phyloP scores from a whole-genome alignment of 2,329 filamentous ascomycete species.

The Cercospora sp. region DNA sequence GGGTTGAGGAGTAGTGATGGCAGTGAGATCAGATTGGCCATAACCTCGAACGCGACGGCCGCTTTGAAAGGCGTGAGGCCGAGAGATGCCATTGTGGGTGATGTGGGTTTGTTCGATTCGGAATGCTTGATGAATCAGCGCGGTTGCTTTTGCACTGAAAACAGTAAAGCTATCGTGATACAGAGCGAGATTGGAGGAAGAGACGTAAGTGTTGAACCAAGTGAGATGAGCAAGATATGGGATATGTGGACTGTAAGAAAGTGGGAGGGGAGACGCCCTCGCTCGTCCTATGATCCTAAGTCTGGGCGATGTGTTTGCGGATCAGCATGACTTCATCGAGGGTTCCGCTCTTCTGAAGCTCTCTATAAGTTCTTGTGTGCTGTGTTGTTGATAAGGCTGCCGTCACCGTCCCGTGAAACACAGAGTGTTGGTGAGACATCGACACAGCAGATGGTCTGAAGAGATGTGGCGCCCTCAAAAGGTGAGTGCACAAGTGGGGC shows the following conservation, averaged over 20 bases:
- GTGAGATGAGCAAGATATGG: neutral
- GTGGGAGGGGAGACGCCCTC: neutral
- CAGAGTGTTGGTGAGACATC: too few relatives aligned
- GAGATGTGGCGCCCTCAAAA: too few relatives aligned
- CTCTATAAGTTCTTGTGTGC: neutral
- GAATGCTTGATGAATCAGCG: too few relatives aligned
- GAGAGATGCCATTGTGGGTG: slow-evolving; percentile 6
- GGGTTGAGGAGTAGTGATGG: slow-evolving; percentile 21
- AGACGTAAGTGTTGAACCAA: neutral
- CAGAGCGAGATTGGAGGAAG: neutral
- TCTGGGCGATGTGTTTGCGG: neutral
- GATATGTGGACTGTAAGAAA: neutral
- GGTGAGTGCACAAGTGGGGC: too few relatives aligned
- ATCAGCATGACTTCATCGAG: neutral
- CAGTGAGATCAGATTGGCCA: slow-evolving; percentile 9
- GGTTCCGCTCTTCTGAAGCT: neutral
- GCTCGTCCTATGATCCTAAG: neutral
- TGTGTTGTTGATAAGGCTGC: too few relatives aligned
- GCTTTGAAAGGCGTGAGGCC: slow-evolving; percentile 17
- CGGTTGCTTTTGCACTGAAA: too few relatives aligned
- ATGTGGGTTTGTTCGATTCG: too few relatives aligned
- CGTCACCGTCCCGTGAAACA: too few relatives aligned
- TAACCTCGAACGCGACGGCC: slow-evolving; percentile 17
- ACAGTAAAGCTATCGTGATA: too few relatives aligned
- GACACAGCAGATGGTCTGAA: too few relatives aligned